phyloP scores from a whole-genome alignment of 1,139 yeast species.

The Citeromyces hawaiiensis region DNA sequence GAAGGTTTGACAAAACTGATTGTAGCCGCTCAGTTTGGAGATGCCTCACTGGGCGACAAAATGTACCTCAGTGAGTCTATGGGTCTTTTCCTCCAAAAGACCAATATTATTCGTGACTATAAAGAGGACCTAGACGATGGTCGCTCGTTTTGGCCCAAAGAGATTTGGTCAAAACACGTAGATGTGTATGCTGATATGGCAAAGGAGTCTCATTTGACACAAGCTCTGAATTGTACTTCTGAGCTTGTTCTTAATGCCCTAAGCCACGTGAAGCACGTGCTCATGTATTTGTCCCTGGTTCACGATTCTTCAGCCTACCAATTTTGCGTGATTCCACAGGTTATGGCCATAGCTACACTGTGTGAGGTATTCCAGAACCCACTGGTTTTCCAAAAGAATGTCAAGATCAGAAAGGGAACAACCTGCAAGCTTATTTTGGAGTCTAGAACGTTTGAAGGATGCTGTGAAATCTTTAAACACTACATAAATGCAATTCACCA shows the following conservation, averaged over 20 bases:
- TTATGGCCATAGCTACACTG: constrained; percentile 94
- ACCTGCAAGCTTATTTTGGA: constrained; percentile 67
- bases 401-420: constrained; percentile 89
- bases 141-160: constrained; percentile 93
- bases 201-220: constrained; percentile 26
- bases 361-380: constrained; percentile 79
- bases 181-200: constrained; percentile 48
- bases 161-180: constrained; percentile 79
- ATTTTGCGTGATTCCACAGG: constrained; percentile 96
- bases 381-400: constrained; percentile 51
- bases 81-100: constrained; percentile 93
- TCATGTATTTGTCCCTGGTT: constrained; percentile 64
- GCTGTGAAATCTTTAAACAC: constrained; percentile 58
- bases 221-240: constrained; percentile 64
- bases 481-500: constrained; percentile 71
- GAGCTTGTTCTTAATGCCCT: constrained; percentile 76
- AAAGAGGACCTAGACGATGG: constrained; percentile 88
- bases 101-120: constrained; percentile 91
- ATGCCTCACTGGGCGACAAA: constrained; percentile 32
- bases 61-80: constrained; percentile 62
- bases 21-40: constrained; percentile 54
- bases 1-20: constrained; percentile 84
- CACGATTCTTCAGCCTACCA: constrained; percentile 76
- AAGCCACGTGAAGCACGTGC: constrained; percentile 63
- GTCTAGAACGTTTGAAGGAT: constrained; percentile 65